These are phyloP conservation scores for Aspergillus japonicus DNA, from an alignment of 2,329 filamentous ascomycete species.

Conservation along the genomic window DNA sequence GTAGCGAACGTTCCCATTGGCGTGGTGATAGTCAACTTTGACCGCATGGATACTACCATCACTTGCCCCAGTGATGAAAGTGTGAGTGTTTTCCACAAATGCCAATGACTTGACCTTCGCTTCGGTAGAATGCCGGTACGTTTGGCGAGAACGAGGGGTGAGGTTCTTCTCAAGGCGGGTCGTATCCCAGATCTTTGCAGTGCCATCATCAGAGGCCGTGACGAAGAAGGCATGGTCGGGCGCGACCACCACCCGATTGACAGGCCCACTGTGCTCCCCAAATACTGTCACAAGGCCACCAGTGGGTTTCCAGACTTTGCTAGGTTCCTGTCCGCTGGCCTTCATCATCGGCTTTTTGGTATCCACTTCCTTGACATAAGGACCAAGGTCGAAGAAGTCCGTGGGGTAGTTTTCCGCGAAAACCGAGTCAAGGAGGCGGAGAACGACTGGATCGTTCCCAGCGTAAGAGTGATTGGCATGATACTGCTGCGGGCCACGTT, in stretches of 20 bases:
- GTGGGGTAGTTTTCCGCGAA: conserved; percentile 66
- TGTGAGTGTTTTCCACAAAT: conserved; percentile 91
- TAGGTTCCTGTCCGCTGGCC: conserved; percentile 51
- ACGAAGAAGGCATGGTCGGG: conserved; percentile 94
- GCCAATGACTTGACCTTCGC: conserved; percentile 76
- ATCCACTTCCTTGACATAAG: conserved; percentile 69
- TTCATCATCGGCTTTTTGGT: conserved; percentile 53
- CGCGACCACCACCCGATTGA: conserved; percentile 78
- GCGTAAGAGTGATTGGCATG: conserved; percentile 76
- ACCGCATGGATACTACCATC: conserved; percentile 90
- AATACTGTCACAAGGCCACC: conserved; percentile 85
- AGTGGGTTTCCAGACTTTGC: conserved; percentile 76
- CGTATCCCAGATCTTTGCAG: conserved; percentile 91
- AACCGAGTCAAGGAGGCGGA: conserved; percentile 75
- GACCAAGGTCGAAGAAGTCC: conserved; percentile 68
- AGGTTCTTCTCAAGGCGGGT: conserved; percentile 87
- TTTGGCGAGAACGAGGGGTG: conserved; percentile 80
- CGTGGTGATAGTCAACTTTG: conserved; percentile 68
- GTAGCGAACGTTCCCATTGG: conserved; percentile 66
- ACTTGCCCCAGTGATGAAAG: conserved; percentile 84
- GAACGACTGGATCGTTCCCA: conserved; percentile 67
- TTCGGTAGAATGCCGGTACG: conserved; percentile 70
- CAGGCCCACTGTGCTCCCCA: conserved; percentile 77
- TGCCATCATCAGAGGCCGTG: conserved; percentile 87
- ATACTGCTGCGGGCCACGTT: conserved; percentile 45